Base-by-base conservation (phyloP, 164 flowering plant species). In the Kingdonia uniflora region DNA sequence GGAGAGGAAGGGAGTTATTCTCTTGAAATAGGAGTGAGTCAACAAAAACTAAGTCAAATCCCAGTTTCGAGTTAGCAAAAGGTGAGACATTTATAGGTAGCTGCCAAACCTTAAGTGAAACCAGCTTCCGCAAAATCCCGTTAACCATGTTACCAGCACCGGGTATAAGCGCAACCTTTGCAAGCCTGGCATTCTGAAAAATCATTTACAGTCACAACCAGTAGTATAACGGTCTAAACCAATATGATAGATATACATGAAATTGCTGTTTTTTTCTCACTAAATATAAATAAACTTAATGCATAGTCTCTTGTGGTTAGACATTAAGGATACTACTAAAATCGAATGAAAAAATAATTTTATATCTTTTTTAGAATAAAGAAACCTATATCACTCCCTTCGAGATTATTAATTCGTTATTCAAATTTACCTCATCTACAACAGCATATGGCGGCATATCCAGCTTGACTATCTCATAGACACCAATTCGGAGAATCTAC, bases 61-160 rank as follows among this genome's bases (percentile, higher is more conserved):
- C 25, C 19, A 40, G 48, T 38, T 25, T 1, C 5, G n/a, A 44
- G 22, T 7, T 51, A 19, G 37, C 10, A 29, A 20, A 51, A 54
- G 10, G 24, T 10, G 24, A 49, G 15, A 20, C 23, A 51, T 40
- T 16, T 33, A 11, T 25, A 21, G 42, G 37, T 59, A 51, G 43
- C 19, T 57, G 44, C 17, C 57, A 64, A 47, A 90, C 97, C 95
- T 84, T 90, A 45, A 77, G 82, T 29, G 57, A 42, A 56, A 80
- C 74, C 35, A 90, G 73, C 72, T 82, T 84, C 67, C 97, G 75
- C 22, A 90, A 78, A 62, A 90, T 77, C 39, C 73, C 97, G 75
- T 90, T 90, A 57, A 90, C 97, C 85, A 90, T 55, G 70, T 82
- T 82, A 42, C 95, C 97, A 55, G 97, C 95, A 76, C 97, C 97